These are phyloP conservation scores for Alnus glutinosa DNA, from an alignment of 306 rosid genomes.

Conservation along the genomic window DNA sequence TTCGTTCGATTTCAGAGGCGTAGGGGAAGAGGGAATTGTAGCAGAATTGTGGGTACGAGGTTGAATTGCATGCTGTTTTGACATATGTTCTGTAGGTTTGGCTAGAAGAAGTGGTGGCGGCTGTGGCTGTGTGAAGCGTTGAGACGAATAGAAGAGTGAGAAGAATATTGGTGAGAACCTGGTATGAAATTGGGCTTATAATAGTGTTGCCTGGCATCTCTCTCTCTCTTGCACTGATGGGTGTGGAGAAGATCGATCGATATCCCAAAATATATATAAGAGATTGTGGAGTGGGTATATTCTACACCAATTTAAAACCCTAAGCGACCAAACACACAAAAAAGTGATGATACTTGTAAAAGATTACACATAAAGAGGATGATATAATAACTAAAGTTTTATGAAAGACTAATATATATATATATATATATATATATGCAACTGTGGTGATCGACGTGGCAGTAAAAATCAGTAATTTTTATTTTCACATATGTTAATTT, in stretches of 20 bases:
- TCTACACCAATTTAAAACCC: too few relatives aligned
- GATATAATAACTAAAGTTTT: too few relatives aligned
- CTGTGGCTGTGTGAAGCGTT: too few relatives aligned
- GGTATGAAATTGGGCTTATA: slow-evolving; percentile 1
- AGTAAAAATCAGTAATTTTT: too few relatives aligned
- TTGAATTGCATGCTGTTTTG: slow-evolving; percentile 32
- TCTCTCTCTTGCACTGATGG: slow-evolving; percentile 13
- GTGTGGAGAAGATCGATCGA: background rate
- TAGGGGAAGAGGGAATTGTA: slow-evolving; percentile 41
- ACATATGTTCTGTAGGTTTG: slow-evolving; percentile 31
- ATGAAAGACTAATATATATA: too few relatives aligned
- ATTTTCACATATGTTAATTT: too few relatives aligned
- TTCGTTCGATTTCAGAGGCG: slow-evolving; percentile 34
- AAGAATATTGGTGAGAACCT: slow-evolving; percentile 10
- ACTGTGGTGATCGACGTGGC: too few relatives aligned
- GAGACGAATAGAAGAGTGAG: background rate
- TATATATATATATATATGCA: too few relatives aligned
- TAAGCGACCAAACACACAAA: background rate
- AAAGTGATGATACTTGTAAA: too few relatives aligned
- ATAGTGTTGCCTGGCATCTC: slow-evolving; percentile 23
- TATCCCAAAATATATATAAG: slow-evolving; percentile 27
- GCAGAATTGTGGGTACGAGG: slow-evolving; percentile 41
- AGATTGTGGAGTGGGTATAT: background rate
- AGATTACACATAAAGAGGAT: too few relatives aligned
- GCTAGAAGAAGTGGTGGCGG: slow-evolving; percentile 1